Evolutionary conservation across 1,284 basidiomycete genomes (phyloP).

Genomic region (Laetiporus sulphureus): DNA sequence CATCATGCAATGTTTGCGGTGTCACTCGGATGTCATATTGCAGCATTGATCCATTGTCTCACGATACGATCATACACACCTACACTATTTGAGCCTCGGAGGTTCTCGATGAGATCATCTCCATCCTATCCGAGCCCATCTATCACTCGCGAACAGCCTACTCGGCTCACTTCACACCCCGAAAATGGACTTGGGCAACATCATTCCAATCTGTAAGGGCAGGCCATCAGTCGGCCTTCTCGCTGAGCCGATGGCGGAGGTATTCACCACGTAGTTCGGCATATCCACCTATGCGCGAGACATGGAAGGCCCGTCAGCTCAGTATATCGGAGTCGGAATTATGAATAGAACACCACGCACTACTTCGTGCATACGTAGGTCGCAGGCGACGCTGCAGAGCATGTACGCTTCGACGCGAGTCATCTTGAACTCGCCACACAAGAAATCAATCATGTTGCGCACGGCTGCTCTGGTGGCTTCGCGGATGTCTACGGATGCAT

Average conservation of each 20-base stretch:
- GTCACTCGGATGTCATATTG: too few species aligned
- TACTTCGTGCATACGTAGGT: constrained; percentile 56
- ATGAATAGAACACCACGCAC: too few species aligned
- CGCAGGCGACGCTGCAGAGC: constrained; percentile 54
- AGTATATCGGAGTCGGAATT: too few species aligned
- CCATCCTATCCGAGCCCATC: too few species aligned
- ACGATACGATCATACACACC: too few species aligned
- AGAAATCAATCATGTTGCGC: constrained; percentile 48
- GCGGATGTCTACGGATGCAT: constrained; percentile 34
- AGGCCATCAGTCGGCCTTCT: background rate
- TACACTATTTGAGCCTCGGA: too few species aligned
- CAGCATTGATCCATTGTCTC: too few species aligned
- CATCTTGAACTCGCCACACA: constrained; percentile 36
- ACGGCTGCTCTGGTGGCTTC: constrained; percentile 49
- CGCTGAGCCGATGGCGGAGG: background rate
- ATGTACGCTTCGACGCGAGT: constrained; percentile 46
- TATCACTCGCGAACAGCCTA: too few species aligned
- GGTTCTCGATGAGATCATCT: too few species aligned
- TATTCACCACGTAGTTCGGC: constrained; percentile 56
- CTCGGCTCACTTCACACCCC: background rate
- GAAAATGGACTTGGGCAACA: constrained; percentile 38
- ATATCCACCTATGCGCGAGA: constrained; percentile 44
- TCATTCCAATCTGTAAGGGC: constrained; percentile 37
- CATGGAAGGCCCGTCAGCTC: background rate
- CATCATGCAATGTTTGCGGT: too few species aligned